A percentile compares a stretch with the other conserved stretches of the same genome.
Evolutionary conservation across 1,284 basidiomycete species (phyloP).

Genomic region (Kalmanozyma brasiliensis): DNA sequence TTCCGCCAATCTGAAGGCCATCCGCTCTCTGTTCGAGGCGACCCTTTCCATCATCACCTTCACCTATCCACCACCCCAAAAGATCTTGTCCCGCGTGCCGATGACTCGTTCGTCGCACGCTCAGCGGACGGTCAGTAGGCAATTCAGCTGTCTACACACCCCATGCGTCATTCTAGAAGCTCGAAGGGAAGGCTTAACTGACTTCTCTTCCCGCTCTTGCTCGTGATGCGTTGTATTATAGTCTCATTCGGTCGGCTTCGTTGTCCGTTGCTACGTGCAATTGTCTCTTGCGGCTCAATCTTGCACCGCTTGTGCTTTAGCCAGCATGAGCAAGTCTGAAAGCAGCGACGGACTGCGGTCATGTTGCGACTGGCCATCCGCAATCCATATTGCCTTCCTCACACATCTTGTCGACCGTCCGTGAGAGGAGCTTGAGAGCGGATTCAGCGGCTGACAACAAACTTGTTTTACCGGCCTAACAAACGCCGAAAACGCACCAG

Average conservation of each 20-base stretch:
- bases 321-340: too few species aligned
- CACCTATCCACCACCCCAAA: constrained; percentile 11
- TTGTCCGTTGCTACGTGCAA: too few species aligned
- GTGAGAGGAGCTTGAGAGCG: not conserved
- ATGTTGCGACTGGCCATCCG: not conserved
- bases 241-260: constrained; percentile 8
- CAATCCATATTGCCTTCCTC: not conserved
- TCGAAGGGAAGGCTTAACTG: too few species aligned
- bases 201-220: constrained; percentile 11
- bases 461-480: not conserved
- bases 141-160: not conserved
- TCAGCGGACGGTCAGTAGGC: constrained; percentile 3
- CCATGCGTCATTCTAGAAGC: too few species aligned
- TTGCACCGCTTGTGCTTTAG: not conserved
- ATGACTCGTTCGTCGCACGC: constrained; percentile 5
- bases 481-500: not conserved
- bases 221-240: constrained; percentile 43
- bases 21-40: not conserved
- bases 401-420: not conserved
- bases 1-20: too few species aligned
- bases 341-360: too few species aligned
- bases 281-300: too few species aligned
- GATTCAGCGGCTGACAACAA: too few species aligned
- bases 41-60: not conserved
- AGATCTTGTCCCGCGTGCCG: constrained; percentile 17